A percentile compares a stretch with the other conserved stretches of the same genome.
Evolutionary conservation across 2,329 filamentous ascomycete species (phyloP).

Genomic region (Trichoderma asperellum): DNA sequence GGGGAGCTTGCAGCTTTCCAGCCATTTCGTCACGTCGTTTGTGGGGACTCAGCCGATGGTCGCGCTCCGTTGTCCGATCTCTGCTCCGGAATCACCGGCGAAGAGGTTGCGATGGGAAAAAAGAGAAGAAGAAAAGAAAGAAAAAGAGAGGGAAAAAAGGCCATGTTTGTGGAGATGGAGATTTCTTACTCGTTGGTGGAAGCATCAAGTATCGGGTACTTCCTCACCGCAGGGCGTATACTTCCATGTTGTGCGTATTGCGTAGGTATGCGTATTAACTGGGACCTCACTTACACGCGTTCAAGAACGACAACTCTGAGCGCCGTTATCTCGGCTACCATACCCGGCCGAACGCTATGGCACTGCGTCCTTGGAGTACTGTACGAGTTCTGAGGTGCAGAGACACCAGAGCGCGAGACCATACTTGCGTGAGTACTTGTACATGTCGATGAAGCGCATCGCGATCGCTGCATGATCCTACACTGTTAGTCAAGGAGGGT

Average conservation of each 20-base stretch:
- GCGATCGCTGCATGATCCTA: background rate
- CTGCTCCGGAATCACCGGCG: slow-evolving; percentile 22
- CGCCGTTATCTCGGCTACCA: too few relatives aligned
- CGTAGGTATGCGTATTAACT: too few relatives aligned
- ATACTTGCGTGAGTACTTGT: background rate
- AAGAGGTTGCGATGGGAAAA: background rate
- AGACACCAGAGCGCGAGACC: background rate
- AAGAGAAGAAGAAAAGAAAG: background rate
- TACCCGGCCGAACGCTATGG: too few relatives aligned
- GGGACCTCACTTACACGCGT: background rate
- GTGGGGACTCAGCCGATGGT: slow-evolving; percentile 16
- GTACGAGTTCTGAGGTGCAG: too few relatives aligned
- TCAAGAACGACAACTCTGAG: background rate
- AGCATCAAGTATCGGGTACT: background rate
- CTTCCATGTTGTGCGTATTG: background rate
- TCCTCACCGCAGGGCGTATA: background rate
- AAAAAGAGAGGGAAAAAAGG: background rate
- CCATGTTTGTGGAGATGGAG: background rate
- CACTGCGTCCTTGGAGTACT: too few relatives aligned
- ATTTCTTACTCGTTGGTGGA: background rate
- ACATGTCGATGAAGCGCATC: background rate
- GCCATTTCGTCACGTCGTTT: slow-evolving; percentile 22
- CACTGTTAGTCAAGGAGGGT: background rate
- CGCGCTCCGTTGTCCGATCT: slow-evolving; percentile 21
- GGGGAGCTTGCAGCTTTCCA: slow-evolving; percentile 1